phyloP scores from a whole-genome alignment of 2,329 filamentous ascomycete species.

The Stachybotrys chartarum region DNA sequence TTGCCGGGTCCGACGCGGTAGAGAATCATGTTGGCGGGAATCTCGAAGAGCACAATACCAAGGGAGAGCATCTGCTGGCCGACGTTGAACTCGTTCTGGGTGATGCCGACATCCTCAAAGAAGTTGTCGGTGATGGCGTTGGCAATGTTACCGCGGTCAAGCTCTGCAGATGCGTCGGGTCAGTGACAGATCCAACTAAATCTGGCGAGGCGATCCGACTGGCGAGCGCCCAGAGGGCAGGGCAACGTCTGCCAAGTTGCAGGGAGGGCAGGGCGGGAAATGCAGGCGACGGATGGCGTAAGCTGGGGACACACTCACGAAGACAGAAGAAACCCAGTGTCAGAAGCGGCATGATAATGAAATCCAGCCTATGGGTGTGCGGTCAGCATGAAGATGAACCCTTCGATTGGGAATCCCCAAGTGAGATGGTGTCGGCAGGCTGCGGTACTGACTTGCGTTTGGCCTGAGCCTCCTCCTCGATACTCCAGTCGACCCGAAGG shows the following conservation, averaged over 20 bases:
- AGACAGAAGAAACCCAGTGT: conserved; percentile 35
- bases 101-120: conserved; percentile 40
- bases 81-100: conserved; percentile 44
- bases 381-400: neutral
- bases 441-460: conserved; percentile 27
- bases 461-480: conserved; percentile 26
- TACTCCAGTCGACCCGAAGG: conserved; percentile 22
- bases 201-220: neutral
- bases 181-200: neutral
- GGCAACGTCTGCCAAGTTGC: neutral
- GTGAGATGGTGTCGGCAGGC: neutral
- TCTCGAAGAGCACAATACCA: conserved; percentile 39
- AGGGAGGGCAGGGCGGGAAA: neutral
- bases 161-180: conserved; percentile 15
- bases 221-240: neutral
- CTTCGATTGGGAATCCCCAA: neutral
- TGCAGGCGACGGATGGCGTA: neutral
- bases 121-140: conserved; percentile 43
- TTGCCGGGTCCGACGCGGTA: conserved; percentile 33
- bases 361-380: conserved; percentile 21
- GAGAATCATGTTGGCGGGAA: conserved; percentile 27
- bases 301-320: conserved; percentile 18
- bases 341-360: conserved; percentile 34
- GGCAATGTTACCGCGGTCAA: conserved; percentile 34
- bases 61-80: conserved; percentile 43